Base-by-base conservation (phyloP, 1,284 basidiomycete genomes). In the Rhodotorula sp. region DNA sequence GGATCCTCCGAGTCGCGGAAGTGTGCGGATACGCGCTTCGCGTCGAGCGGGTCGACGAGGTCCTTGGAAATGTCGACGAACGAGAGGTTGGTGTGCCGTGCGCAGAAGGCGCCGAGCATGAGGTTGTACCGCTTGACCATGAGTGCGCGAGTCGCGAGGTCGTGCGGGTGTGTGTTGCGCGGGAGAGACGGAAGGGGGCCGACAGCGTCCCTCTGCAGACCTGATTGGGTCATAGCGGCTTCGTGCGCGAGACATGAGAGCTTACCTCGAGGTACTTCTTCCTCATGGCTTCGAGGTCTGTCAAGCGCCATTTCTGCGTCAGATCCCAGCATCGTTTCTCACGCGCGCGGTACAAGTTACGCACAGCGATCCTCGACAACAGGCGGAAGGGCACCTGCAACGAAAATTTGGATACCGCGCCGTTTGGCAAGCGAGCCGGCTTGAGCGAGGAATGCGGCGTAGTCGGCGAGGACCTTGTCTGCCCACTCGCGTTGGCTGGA, bases 321-420 rank as follows among this genome's bases (percentile, higher is more conserved):
- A 34, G 44, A 13, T 34, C 13, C 25, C 14, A 12, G n/a, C n/a
- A n/a, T 14, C n/a, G 45, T 25, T 53, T 25, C 52, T 19, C 52
- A 53, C 25, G 13, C 52, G 2, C 27, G 49, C 23, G 13, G 16
- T 13, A 25, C 1, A n/a, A 23, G 23, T 0, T 3, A 50, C 73
- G 44, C 23, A 72, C 73, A 64, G n/a, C 46, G n/a, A n/a, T 74
- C 73, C 13, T 74, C 71, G 21, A 72, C 68, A 27, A 74, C 66
- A 1, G 73, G 68, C 16, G 71, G 70, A 0, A 46, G 44, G 2
- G 70, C 73, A 0, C 62, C 65, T 1, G 71, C 67, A 21, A 74
- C 44, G 50, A 54, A 74, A 21, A 74, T 42, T 13, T 13, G 57
- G 10, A 49, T 50, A 4, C 66, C 68, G 16, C 2, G n/a, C 4